Evolutionary conservation across 164 flowering plant species (phyloP).

Genomic region (Dillenia suffruticosa): DNA sequence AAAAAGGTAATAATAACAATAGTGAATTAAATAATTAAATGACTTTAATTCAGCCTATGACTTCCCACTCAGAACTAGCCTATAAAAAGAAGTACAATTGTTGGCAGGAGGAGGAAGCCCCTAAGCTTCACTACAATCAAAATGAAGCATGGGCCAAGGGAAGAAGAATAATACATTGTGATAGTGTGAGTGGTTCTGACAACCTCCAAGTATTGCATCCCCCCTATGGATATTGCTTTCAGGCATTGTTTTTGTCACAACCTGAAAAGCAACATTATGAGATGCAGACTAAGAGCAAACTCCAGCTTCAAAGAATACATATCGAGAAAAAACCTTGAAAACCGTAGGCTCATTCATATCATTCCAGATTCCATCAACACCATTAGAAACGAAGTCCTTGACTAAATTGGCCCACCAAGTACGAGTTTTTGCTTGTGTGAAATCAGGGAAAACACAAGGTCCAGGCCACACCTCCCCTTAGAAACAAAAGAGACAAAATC

Average conservation of each 20-base stretch:
- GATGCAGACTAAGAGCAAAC: slow-evolving; percentile 5
- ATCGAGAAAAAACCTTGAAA: slow-evolving; percentile 53
- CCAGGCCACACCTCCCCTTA: slow-evolving; percentile 98
- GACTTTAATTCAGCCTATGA: too few relatives aligned
- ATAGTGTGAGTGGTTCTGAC: slow-evolving; percentile 70
- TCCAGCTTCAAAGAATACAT: neutral
- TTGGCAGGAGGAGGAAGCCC: too few relatives aligned
- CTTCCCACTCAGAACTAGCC: too few relatives aligned
- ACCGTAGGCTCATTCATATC: slow-evolving; percentile 99
- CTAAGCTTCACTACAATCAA: too few relatives aligned
- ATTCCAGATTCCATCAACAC: slow-evolving; percentile 99
- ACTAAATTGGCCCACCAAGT: slow-evolving; percentile 94
- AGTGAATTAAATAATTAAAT: too few relatives aligned
- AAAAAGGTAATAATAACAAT: too few relatives aligned
- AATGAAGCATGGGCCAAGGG: too few relatives aligned
- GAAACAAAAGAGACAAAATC: slow-evolving; percentile 5
- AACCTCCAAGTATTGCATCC: slow-evolving; percentile 83
- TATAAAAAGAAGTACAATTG: too few relatives aligned
- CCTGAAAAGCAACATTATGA: slow-evolving; percentile 33
- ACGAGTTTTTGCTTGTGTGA: slow-evolving; percentile 70
- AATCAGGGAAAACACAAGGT: slow-evolving; percentile 94
- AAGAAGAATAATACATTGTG: slow-evolving; percentile 63
- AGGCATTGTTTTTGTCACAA: slow-evolving; percentile 91
- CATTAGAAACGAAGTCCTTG: slow-evolving; percentile 72
- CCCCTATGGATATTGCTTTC: slow-evolving; percentile 86